phyloP scores from a whole-genome alignment of 257 asterid species.

The Fraxinus excelsior region DNA sequence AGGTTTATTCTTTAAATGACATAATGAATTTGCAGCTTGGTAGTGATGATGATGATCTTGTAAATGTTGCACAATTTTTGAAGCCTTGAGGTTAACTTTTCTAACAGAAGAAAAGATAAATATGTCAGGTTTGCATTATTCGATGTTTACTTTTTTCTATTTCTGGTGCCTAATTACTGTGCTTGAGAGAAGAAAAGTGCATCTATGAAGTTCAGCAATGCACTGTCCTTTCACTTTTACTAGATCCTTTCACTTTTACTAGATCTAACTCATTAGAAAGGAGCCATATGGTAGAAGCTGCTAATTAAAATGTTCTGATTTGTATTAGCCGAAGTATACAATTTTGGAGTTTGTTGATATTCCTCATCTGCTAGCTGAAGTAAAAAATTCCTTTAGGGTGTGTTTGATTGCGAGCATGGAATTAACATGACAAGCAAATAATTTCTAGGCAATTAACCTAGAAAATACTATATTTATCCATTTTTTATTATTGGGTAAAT shows the following conservation, averaged over 20 bases:
- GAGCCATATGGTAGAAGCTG: not conserved
- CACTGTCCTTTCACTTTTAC: too few relatives aligned
- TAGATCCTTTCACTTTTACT: too few relatives aligned
- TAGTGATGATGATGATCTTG: not conserved
- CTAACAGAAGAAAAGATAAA: not conserved
- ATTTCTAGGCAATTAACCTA: too few relatives aligned
- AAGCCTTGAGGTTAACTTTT: not conserved
- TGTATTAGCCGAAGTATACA: not conserved
- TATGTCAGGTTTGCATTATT: too few relatives aligned
- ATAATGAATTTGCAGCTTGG: not conserved
- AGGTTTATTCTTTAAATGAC: too few relatives aligned
- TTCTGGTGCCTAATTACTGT: not conserved
- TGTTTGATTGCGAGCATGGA: too few relatives aligned
- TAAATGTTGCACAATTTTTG: not conserved
- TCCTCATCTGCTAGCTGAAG: not conserved
- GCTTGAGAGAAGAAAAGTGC: not conserved
- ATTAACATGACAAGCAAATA: too few relatives aligned
- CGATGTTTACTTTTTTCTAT: not conserved
- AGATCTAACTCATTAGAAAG: not conserved
- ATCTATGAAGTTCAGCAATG: not conserved
- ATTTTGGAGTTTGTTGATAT: not conserved
- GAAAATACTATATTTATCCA: too few relatives aligned
- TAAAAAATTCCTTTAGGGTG: not conserved
- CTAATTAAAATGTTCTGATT: not conserved
- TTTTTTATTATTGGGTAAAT: too few relatives aligned